Base-by-base conservation (phyloP, 192 early-diverging fungal species). In the Entomortierella chlamydospora region DNA sequence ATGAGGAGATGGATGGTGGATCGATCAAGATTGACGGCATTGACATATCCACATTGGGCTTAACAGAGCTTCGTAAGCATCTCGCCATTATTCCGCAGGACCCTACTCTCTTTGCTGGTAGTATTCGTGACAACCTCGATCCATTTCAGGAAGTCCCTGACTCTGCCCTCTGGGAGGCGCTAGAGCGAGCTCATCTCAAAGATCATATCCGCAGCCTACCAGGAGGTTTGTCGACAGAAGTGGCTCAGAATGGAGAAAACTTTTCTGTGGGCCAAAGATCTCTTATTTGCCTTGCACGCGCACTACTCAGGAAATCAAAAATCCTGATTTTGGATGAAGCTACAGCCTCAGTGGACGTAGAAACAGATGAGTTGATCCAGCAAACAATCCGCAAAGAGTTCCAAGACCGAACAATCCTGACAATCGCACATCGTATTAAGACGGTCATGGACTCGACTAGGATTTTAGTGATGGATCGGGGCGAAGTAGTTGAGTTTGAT, bases 361-460 rank as follows among this genome's bases (percentile, higher is more conserved):
- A 89, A 52, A 96, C 94, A 0, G 97, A 97, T 65, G 85, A 86
- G 29, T 82, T 84, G 25, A 97, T 98, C 77, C 97, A 98, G 86
- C 73, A 82, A 22, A 93, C 95, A 0, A 95, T 98, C 58, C 86
- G 91, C 29, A 85, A 87, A 18, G 84, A 89, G 61, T 94, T 96
- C 82, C 83, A 82, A 15, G 82, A 91, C 34, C 87, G 88, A 25
- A 98, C 97, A 3, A 81, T 98, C 42, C 7, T 57, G 31, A 57
- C 55, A 20, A 57, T 57, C 34, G 55, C 55, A 13, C 55, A 57
- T 57, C 55, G 95, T 13, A 61, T 95, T 43, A 86, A 89, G 65
- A 95, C 95, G 0, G 87, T 97, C 11, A 92, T 93, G 56, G 92
- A 91, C 56, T 96, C 94, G 56, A 94, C 96, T 82, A 82, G 87